Conservation (phyloP, 2,329 filamentous ascomycete species). For the Fusarium nelsonii region DNA sequence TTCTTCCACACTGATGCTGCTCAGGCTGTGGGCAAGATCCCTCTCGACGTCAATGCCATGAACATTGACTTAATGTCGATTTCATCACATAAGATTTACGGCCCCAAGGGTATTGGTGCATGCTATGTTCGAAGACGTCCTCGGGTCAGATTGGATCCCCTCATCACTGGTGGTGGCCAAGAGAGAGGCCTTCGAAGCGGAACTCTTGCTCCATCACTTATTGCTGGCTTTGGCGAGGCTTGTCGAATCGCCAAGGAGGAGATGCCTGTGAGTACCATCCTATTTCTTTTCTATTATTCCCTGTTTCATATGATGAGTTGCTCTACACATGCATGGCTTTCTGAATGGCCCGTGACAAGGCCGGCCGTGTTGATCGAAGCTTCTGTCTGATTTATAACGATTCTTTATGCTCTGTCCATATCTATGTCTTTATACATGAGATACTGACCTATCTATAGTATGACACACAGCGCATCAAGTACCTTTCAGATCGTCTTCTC, state of each 20-base stretch:
- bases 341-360: conserved; percentile 78
- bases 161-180: conserved; percentile 96
- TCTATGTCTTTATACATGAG: conserved; percentile 22
- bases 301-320: conserved; percentile 76
- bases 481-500: conserved; percentile 84
- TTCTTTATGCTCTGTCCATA: not conserved
- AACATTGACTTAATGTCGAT: conserved; percentile 99
- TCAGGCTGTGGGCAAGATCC: conserved; percentile 98
- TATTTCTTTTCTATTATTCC: conserved; percentile 37
- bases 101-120: conserved; percentile 95
- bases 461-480: conserved; percentile 85
- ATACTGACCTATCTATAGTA: conserved; percentile 71
- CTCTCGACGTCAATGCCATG: conserved; percentile 96
- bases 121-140: conserved; percentile 95
- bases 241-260: conserved; percentile 92
- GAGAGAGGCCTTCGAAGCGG: conserved; percentile 95
- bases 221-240: conserved; percentile 95
- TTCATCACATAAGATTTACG: conserved; percentile 98
- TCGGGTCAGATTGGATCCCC: conserved; percentile 91
- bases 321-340: conserved; percentile 91
- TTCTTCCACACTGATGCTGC: conserved; percentile 99
- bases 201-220: conserved; percentile 88
- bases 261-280: conserved; percentile 77
- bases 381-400: conserved; percentile 69
- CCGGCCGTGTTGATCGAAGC: conserved; percentile 72